Conservation (phyloP, 305 asterid species). For the Plantago coronopus region DNA sequence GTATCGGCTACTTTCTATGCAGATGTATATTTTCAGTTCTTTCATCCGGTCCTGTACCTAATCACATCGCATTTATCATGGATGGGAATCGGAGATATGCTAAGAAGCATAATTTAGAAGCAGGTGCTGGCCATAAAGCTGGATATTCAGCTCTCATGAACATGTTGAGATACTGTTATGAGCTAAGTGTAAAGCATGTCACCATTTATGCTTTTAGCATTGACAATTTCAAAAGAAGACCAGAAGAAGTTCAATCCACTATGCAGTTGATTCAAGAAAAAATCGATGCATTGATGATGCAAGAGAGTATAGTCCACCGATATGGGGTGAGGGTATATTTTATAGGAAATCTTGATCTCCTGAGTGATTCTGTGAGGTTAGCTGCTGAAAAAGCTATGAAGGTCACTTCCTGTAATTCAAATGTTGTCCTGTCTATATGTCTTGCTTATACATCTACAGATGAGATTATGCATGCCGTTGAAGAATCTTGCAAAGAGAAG, state of each 20-base stretch:
- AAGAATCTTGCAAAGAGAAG: slow-evolving; percentile 40
- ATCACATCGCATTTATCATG: slow-evolving; percentile 62
- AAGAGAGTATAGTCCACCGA: slow-evolving; percentile 44
- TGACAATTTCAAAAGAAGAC: slow-evolving; percentile 67
- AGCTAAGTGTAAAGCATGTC: slow-evolving; percentile 54
- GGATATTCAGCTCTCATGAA: slow-evolving; percentile 66
- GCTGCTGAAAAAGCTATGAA: slow-evolving; percentile 74
- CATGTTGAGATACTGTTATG: slow-evolving; percentile 64
- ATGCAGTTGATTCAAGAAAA: slow-evolving; percentile 81
- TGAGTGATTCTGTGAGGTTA: slow-evolving; percentile 36
- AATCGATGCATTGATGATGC: slow-evolving; percentile 59
- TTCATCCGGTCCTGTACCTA: slow-evolving; percentile 63
- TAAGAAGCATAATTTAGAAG: slow-evolving; percentile 43
- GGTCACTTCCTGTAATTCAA: slow-evolving; percentile 42
- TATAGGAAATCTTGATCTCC: slow-evolving; percentile 55
- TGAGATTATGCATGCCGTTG: slow-evolving; percentile 60
- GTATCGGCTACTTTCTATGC: slow-evolving; percentile 32
- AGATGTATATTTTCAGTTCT: slow-evolving; percentile 44
- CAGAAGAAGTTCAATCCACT: slow-evolving; percentile 49
- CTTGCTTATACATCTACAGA: slow-evolving; percentile 72
- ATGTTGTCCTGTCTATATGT: slow-evolving; percentile 41
- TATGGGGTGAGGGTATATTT: slow-evolving; percentile 67
- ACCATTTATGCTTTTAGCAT: slow-evolving; percentile 74
- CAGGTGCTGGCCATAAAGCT: slow-evolving; percentile 66
- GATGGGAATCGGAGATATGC: slow-evolving; percentile 39